Evolutionary conservation across 2,329 filamentous ascomycete species (phyloP), one percentile per base, ranked within the genome.

Genomic region (Moelleriella libera): DNA sequence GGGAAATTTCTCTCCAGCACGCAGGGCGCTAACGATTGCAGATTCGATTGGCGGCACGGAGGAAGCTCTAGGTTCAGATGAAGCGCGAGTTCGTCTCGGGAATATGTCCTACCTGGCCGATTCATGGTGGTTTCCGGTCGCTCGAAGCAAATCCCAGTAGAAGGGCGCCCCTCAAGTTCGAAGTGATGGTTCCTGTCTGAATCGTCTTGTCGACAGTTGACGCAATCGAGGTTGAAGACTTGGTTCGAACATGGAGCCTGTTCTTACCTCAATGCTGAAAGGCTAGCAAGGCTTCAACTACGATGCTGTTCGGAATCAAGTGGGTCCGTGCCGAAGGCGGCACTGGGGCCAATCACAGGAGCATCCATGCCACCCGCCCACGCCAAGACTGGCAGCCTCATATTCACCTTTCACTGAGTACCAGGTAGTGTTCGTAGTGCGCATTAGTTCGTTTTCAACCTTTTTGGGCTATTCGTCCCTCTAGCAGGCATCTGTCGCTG

Each of bases 81-180:
- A 47, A 49, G 53, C 54, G 46, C 50, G 45, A 53, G 49, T 46
- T 53, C 48, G 47, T 49, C 53, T 53, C 49, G 39, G 14, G 55
- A 41, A 11, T 54, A 52, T 55, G 58, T 59, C 68, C 63, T 78
- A 78, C 75, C 75, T 77, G 72, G 70, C 69, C 75, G 70, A 63
- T 78, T 78, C 75, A 78, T 78, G 60, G 63, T 69, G 44, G 63
- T 59, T 49, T n/a, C 41, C 30, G 42, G 41, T 47, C 31, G 49
- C 37, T 31, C 9, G 31, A 41, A 48, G 40, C 21, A 32, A 30
- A 43, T 45, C 7, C 10, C 34, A 14, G 28, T 11, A 30, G 11
- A 12, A 11, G 2, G 32, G 8, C 32, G 32, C 12, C 32, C 32
- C 12, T 8, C 8, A 4, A 12, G 8, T 37, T 37, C 32, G 12